Conservation (phyloP, 164 flowering plant genomes). For the Pachysandra terminalis region DNA sequence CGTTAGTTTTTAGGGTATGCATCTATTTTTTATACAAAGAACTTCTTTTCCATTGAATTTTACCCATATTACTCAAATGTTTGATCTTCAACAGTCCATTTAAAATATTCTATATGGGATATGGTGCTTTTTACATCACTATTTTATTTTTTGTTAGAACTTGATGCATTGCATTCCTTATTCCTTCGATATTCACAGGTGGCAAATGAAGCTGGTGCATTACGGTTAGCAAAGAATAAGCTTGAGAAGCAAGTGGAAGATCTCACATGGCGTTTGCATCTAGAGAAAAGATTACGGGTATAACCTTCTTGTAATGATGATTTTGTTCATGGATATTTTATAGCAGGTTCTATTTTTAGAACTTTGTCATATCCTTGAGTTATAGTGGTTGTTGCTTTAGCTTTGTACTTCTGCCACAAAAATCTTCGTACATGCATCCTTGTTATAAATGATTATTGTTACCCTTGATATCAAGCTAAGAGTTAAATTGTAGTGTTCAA, state of each 20-base stretch:
- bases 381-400: background rate
- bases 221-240: conserved; percentile 92
- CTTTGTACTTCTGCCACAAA: background rate
- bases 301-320: background rate
- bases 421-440: no score
- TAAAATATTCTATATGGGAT: no score
- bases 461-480: background rate
- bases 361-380: background rate
- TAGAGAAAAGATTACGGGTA: conserved; percentile 94
- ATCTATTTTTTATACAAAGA: no score
- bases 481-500: no score
- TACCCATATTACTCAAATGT: no score
- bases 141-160: no score
- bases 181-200: conserved; percentile 42
- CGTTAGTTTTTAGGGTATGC: no score
- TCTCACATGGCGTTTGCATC: conserved; percentile 84
- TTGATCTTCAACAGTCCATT: no score
- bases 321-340: background rate
- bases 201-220: conserved; percentile 98
- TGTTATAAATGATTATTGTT: background rate
- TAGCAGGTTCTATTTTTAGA: background rate
- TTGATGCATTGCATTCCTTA: no score
- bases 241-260: conserved; percentile 96
- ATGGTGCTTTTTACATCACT: no score
- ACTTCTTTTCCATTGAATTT: no score